Conservation (phyloP, 768 basidiomycete species). For the Austroboletus eburneus region DNA sequence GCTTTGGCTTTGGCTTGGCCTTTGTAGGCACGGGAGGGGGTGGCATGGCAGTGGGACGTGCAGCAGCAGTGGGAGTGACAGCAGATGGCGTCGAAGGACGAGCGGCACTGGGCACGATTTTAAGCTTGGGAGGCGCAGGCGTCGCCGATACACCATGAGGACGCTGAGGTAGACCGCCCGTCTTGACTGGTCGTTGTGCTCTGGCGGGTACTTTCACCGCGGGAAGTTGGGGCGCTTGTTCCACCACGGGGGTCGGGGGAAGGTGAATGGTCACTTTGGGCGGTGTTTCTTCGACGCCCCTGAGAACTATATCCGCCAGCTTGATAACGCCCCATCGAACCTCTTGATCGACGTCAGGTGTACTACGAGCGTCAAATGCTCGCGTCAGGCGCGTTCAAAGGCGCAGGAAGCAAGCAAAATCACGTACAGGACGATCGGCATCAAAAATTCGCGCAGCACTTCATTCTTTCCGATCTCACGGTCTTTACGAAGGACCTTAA, state of each 20-base stretch:
- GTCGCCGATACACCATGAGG: slow-evolving; percentile 26
- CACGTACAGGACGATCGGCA: slow-evolving; percentile 77
- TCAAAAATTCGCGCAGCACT: slow-evolving; percentile 70
- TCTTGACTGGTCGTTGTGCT: slow-evolving; percentile 29
- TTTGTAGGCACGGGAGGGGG: slow-evolving; percentile 30
- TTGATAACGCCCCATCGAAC: slow-evolving; percentile 91
- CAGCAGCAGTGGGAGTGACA: slow-evolving; percentile 4
- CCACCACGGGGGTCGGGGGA: slow-evolving; percentile 65
- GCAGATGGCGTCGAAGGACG: slow-evolving; percentile 18
- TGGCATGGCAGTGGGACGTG: slow-evolving; percentile 18
- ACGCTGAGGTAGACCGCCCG: slow-evolving; percentile 32
- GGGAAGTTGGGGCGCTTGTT: slow-evolving; percentile 53
- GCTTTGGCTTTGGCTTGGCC: slow-evolving; percentile 24
- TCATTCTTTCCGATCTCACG: slow-evolving; percentile 80
- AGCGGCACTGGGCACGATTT: slow-evolving; percentile 30
- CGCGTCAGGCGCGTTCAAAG: neutral
- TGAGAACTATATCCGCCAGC: slow-evolving; percentile 83
- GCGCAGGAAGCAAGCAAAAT: slow-evolving; percentile 3
- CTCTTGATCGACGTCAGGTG: slow-evolving; percentile 76
- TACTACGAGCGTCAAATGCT: slow-evolving; percentile 38
- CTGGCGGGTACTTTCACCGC: slow-evolving; percentile 51
- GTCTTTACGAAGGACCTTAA: slow-evolving; percentile 86
- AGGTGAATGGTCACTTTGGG: slow-evolving; percentile 88
- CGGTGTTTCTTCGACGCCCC: slow-evolving; percentile 74
- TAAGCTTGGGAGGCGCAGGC: slow-evolving; percentile 53